Conservation (phyloP, 495 filamentous ascomycete species). For the Staphylotrichum longicolle region DNA sequence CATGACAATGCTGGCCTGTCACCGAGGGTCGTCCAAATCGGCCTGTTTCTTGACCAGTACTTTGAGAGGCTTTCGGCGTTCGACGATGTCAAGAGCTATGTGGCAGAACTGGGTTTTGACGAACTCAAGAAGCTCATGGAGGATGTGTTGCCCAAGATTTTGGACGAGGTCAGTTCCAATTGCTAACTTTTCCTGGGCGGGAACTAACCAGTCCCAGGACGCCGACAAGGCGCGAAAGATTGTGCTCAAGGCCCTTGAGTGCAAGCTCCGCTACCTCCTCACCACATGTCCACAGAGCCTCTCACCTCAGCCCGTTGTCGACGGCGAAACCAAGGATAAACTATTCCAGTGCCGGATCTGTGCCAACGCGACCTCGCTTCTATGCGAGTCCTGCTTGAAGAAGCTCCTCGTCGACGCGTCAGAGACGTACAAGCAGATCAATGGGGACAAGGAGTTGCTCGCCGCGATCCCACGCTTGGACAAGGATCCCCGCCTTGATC, state of each 20-base stretch:
- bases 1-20: conserved; percentile 21
- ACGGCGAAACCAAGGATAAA: conserved; percentile 26
- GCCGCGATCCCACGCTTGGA: conserved; percentile 29
- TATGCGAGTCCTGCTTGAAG: conserved; percentile 38
- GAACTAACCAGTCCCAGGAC: conserved; percentile 17
- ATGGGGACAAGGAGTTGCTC: conserved; percentile 28
- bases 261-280: conserved; percentile 35
- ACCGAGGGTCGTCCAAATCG: conserved; percentile 33
- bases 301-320: conserved; percentile 25
- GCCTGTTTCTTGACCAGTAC: conserved; percentile 34
- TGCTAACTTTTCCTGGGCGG: neutral
- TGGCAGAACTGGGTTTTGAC: conserved; percentile 32
- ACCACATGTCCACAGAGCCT: conserved; percentile 36
- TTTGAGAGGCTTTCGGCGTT: conserved; percentile 36
- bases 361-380: conserved; percentile 16
- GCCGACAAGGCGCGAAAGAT: conserved; percentile 21
- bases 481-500: conserved; percentile 46
- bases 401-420: conserved; percentile 33
- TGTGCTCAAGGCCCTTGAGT: conserved; percentile 29
- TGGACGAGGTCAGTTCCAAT: conserved; percentile 25
- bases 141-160: conserved; percentile 28
- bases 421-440: conserved; percentile 31
- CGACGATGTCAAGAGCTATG: conserved; percentile 36
- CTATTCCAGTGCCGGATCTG: conserved; percentile 36
- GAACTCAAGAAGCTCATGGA: conserved; percentile 34